Evolutionary conservation across 2,329 filamentous ascomycete species (phyloP), one percentile per base, ranked within the genome.

Genomic region (Scedosporium aurantiacum): DNA sequence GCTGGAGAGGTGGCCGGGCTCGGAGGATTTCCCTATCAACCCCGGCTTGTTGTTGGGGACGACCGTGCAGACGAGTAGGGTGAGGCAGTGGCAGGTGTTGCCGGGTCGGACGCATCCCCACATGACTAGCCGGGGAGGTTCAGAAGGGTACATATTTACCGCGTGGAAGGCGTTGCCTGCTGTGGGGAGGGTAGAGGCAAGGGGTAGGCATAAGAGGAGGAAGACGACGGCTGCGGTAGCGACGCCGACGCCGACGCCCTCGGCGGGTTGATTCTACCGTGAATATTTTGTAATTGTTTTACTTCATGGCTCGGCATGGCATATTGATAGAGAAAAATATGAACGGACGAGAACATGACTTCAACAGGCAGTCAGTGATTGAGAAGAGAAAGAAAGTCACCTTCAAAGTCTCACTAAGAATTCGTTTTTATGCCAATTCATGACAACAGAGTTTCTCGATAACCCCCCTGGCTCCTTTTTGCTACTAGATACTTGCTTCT

Each of bases 81-180:
- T 89, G 4, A 81, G 89, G 64, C 80, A 84, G 60, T 97, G 91
- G 90, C 94, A 99, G 76, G 92, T 97, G 1, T 73, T 99, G 56
- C 94, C 94, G 0, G 90, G 91, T 0, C 79, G 94, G 60, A 97
- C 94, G 60, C 94, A 99, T 75, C 94, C 94, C 5, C 74, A 95
- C 61, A 99, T 99, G 94, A 96, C 90, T 63, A 86, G 86, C 43
- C 82, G 83, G 47, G 94, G 94, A 21, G 93, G 93, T 0, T 85
- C 91, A 0, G 93, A 97, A 70, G 94, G 94, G 0, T 99, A 90
- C 72, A 72, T 99, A 3, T 91, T 97, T 66, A 93, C 91, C 28
- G 93, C 82, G 0, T 90, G 88, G 71, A 83, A 86, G 66, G 91
- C 94, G 1, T 76, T 93, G 55, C 94, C 94, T 0, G 85, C 89